Evolutionary conservation across 2,329 filamentous ascomycete species (phyloP).

Genomic region (Cadophora sp.): DNA sequence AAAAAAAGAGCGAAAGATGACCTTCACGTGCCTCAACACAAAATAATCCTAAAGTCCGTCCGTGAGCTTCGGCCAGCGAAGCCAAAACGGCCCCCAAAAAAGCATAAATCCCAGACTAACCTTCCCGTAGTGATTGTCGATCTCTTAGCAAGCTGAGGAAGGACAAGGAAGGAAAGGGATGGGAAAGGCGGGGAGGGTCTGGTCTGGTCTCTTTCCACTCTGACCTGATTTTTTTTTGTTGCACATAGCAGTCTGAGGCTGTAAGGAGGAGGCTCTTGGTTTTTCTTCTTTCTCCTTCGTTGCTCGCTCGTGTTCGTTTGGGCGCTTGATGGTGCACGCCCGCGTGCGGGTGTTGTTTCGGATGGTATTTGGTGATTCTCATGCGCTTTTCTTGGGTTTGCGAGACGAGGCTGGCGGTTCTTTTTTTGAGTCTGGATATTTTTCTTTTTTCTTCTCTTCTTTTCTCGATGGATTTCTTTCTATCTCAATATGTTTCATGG

Average conservation of each 20-base stretch:
- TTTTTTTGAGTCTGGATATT: background rate
- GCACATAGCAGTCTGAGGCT: slow-evolving; percentile 19
- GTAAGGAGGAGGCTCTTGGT: slow-evolving; percentile 6
- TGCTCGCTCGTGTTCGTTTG: background rate
- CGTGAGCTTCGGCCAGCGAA: background rate
- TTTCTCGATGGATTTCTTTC: background rate
- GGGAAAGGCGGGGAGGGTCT: background rate
- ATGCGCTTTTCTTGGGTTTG: background rate
- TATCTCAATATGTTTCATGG: background rate
- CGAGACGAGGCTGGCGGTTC: background rate
- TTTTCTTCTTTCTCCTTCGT: background rate
- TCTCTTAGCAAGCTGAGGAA: background rate
- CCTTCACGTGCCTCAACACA: background rate
- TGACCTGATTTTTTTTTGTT: slow-evolving; percentile 9
- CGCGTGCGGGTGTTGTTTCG: background rate
- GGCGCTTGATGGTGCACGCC: background rate
- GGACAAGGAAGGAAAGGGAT: slow-evolving; percentile 1
- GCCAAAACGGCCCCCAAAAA: background rate
- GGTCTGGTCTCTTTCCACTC: background rate
- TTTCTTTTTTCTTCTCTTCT: background rate
- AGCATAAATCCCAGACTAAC: slow-evolving; percentile 10
- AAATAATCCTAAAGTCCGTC: background rate
- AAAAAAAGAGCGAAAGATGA: background rate
- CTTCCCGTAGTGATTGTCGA: background rate
- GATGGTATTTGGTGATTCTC: background rate